Evolutionary conservation across 768 basidiomycete species (phyloP).

Genomic region (Calocybe cyanea): DNA sequence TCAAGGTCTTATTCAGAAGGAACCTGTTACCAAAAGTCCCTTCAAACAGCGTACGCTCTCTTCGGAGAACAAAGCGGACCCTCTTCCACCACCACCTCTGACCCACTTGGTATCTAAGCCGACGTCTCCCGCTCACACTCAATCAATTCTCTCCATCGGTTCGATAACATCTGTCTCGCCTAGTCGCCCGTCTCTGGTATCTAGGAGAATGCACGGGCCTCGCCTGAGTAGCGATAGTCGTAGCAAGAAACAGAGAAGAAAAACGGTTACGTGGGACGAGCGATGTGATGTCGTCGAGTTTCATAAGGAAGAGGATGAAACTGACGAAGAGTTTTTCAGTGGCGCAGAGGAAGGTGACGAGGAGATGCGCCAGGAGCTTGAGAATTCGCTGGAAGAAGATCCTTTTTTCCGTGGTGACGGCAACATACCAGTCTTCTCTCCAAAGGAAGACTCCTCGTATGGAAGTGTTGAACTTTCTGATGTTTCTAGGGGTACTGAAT

Average conservation of each 20-base stretch:
- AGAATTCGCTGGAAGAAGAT: constrained; percentile 36
- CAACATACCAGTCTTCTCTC: constrained; percentile 21
- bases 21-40: constrained; percentile 81
- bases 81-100: constrained; percentile 15
- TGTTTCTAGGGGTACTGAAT: constrained; percentile 29
- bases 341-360: constrained; percentile 25
- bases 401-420: constrained; percentile 36
- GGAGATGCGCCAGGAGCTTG: constrained; percentile 22
- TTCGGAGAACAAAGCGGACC: constrained; percentile 22
- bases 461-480: constrained; percentile 44
- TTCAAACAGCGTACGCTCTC: constrained; percentile 44
- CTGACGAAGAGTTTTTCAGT: constrained; percentile 25
- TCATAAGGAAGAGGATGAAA: constrained; percentile 45
- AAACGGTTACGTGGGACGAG: constrained; percentile 79
- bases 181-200: constrained; percentile 64
- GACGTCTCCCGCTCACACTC: constrained; percentile 4
- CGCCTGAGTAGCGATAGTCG: constrained; percentile 47
- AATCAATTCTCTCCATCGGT: constrained; percentile 12
- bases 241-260: constrained; percentile 50
- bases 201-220: constrained; percentile 73
- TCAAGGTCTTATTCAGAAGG: constrained; percentile 68
- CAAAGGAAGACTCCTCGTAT: constrained; percentile 34
- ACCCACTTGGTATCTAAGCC: constrained; percentile 19
- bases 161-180: constrained; percentile 43
- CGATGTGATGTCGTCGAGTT: constrained; percentile 82